Evolutionary conservation across 2,329 filamentous ascomycete species (phyloP).

Genomic region (Nemania sp.): DNA sequence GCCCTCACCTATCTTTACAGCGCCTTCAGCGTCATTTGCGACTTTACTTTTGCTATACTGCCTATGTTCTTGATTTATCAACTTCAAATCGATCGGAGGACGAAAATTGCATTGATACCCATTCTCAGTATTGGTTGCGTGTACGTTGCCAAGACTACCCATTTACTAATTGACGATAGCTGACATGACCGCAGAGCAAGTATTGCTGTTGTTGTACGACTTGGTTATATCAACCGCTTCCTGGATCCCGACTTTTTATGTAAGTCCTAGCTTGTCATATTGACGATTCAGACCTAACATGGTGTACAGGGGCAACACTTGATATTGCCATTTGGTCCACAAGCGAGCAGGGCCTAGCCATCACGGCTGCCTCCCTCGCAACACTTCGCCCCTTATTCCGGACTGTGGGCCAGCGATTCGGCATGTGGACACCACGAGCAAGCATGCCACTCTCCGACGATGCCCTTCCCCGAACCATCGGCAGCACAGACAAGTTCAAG

Average conservation of each 20-base stretch:
- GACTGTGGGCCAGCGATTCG: constrained; percentile 50
- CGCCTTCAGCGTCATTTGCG: constrained; percentile 58
- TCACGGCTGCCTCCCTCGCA: constrained; percentile 61
- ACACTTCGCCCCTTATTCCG: constrained; percentile 61
- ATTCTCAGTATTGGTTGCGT: constrained; percentile 63
- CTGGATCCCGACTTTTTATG: constrained; percentile 58
- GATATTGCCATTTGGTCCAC: constrained; percentile 64
- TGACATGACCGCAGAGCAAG: constrained; percentile 54
- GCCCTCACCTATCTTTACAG: constrained; percentile 60
- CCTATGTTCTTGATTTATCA: constrained; percentile 61
- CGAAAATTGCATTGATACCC: constrained; percentile 59
- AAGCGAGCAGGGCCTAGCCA: constrained; percentile 60
- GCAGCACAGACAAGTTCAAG: constrained; percentile 7
- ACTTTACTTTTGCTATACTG: constrained; percentile 64
- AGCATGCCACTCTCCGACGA: constrained; percentile 20
- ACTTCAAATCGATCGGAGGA: constrained; percentile 60
- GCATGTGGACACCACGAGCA: constrained; percentile 23
- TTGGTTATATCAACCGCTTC: constrained; percentile 55
- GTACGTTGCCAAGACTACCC: constrained; percentile 27
- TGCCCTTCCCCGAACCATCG: constrained; percentile 6
- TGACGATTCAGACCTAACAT: constrained; percentile 9
- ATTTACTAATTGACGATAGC: not conserved
- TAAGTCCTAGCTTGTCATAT: not conserved
- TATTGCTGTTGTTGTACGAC: constrained; percentile 57
- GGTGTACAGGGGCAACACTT: constrained; percentile 50